Base-by-base conservation (phyloP, 2,329 filamentous ascomycete species). In the Fusarium equiseti region DNA sequence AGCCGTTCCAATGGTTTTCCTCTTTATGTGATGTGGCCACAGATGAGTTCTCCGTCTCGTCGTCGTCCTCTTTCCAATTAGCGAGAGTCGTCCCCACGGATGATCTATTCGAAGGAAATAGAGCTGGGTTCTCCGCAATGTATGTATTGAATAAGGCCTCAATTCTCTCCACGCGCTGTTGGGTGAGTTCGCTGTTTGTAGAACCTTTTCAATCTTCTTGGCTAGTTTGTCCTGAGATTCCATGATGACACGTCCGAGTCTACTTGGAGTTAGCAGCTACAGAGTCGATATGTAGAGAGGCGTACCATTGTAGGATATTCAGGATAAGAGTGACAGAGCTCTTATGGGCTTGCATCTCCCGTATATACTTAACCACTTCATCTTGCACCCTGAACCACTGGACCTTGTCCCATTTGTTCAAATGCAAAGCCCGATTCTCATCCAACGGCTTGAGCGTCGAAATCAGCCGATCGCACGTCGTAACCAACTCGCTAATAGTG, bases 371-470 rank as follows among this genome's bases (percentile, higher is more conserved):
- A 8, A 66, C 63, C 10, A 66, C 63, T 26, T 66, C 62, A 20
- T 66, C 63, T 31, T 66, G 63, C 13, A 66, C 38, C 8, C 63
- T 50, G 22, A 66, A 22, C 62, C 63, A 66, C 15, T 50, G 66
- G 6, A 61, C 38, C 3, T 42, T 52, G 8, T 66, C 63, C 62
- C 55, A 53, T 7, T 22, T 66, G 1, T 43, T 54, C 12, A 45
- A 4, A 31, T 22, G 15, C 26, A 53, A n/a, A 10, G 22, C 22
- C 12, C 48, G 20, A 6, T 61, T 42, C 1, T 40, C 24, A 20
- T 66, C 18, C 18, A 61, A 10, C 2, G 48, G 62, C 7, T 61
- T 61, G 7, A 66, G 38, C 9, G 40, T 59, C 0, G 44, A 9
- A 0, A 66, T 43, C 2, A 66, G 62, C 8, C 32, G 15, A 26